These are phyloP conservation scores for Eucalyptus dawsonii DNA, from an alignment of 345 rosid species.

Conservation along the genomic window DNA sequence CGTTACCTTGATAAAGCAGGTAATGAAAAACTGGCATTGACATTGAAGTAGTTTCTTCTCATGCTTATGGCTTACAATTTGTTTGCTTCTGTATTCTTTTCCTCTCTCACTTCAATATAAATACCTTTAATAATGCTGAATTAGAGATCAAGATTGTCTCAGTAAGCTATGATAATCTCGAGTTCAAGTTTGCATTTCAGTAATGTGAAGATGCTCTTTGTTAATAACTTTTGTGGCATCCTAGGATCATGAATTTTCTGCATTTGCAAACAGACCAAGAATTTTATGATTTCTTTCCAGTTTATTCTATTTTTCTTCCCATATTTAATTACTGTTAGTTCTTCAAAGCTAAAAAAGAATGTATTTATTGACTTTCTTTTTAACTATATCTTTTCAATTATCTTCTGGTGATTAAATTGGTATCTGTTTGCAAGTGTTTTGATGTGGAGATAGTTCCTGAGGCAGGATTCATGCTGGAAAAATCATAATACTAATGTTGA, in stretches of 20 bases:
- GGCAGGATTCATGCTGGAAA: background rate
- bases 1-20: conserved; percentile 86
- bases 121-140: background rate
- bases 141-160: background rate
- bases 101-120: background rate
- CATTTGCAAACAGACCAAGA: background rate
- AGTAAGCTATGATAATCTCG: background rate
- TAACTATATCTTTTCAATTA: background rate
- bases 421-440: background rate
- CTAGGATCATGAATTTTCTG: background rate
- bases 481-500: background rate
- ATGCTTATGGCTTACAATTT: background rate
- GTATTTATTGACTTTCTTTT: background rate
- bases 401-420: background rate
- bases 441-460: background rate
- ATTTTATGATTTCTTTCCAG: background rate
- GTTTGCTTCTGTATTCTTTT: background rate
- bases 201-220: background rate
- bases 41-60: background rate
- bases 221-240: background rate
- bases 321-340: background rate
- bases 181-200: background rate
- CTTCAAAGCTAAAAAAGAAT: background rate
- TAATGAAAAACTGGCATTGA: background rate
- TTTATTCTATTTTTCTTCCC: background rate